Evolutionary conservation across 345 rosid species (phyloP).

Genomic region (Hibiscus syriacus): DNA sequence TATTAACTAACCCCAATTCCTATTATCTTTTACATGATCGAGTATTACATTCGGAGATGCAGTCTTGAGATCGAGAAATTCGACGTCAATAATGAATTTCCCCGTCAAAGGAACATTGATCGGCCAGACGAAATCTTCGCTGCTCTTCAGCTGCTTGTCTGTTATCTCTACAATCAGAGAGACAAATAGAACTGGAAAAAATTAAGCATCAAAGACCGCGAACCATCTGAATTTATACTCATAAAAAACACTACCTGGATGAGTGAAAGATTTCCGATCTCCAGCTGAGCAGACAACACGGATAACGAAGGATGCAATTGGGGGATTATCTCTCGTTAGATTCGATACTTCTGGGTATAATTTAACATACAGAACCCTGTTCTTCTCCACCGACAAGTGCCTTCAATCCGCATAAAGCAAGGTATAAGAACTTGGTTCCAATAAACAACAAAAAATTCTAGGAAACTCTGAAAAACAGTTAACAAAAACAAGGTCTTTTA

Average conservation of each 20-base stretch:
- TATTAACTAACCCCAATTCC: not conserved
- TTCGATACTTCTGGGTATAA: conserved; percentile 77
- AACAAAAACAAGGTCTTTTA: not conserved
- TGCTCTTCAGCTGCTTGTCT: conserved; percentile 67
- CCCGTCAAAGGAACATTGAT: conserved; percentile 77
- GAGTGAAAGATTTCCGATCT: conserved; percentile 65
- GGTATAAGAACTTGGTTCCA: not conserved
- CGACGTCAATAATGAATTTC: conserved; percentile 82
- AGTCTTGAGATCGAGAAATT: conserved; percentile 76
- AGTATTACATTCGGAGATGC: conserved; percentile 55
- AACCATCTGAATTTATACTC: not conserved
- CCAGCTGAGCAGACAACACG: conserved; percentile 63
- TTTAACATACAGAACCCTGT: conserved; percentile 53
- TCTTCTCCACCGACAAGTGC: conserved; percentile 87
- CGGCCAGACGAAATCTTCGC: conserved; percentile 74
- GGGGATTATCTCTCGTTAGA: conserved; percentile 68
- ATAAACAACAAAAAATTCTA: not conserved
- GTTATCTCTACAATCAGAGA: conserved; percentile 40
- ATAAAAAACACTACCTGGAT: conserved; percentile 51
- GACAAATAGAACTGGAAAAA: not conserved
- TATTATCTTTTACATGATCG: not conserved
- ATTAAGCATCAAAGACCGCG: not conserved
- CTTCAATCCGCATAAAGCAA: conserved; percentile 35
- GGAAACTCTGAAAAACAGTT: not conserved
- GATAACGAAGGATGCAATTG: conserved; percentile 70